phyloP scores from a whole-genome alignment of 257 asterid genomes.

The Coffea canephora region DNA sequence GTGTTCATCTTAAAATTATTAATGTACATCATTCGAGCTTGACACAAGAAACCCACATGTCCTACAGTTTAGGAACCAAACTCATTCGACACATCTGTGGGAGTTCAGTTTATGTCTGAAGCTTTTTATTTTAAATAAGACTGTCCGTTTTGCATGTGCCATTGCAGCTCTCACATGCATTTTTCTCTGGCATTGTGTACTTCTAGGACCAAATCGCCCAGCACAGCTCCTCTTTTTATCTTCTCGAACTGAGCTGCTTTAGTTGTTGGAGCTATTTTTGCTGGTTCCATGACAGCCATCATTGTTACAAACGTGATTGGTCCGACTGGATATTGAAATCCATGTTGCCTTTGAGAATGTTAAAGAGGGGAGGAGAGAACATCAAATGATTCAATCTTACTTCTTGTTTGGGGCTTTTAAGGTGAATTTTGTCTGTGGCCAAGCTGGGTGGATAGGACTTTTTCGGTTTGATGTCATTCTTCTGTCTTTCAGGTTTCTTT shows the following conservation, averaged over 20 bases:
- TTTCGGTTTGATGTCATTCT: not conserved
- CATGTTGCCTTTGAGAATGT: constrained; percentile 7
- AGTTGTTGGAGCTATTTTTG: constrained; percentile 4
- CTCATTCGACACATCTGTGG: not conserved
- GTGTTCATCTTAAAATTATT: not conserved
- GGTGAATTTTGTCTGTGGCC: constrained; percentile 7
- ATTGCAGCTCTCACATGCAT: constrained; percentile 19
- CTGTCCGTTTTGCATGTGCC: constrained; percentile 16
- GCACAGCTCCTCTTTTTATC: not conserved
- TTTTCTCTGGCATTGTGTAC: not conserved
- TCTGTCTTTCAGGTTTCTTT: not conserved
- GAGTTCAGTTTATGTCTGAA: constrained; percentile 7
- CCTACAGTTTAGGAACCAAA: not conserved
- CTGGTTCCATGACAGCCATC: constrained; percentile 2
- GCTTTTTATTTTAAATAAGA: not conserved
- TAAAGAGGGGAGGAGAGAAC: constrained; percentile 11
- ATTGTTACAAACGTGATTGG: not conserved
- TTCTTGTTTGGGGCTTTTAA: constrained; percentile 22
- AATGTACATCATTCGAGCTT: not conserved
- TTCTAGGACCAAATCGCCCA: not conserved
- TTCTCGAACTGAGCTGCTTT: not conserved
- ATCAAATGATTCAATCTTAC: not conserved
- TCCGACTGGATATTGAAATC: constrained; percentile 9
- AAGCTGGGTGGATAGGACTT: not conserved
- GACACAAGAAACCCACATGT: not conserved